A percentile compares a stretch with the other conserved stretches of the same genome.
Evolutionary conservation across 2,329 filamentous ascomycete species (phyloP).

Genomic region (Colletotrichum sp.): DNA sequence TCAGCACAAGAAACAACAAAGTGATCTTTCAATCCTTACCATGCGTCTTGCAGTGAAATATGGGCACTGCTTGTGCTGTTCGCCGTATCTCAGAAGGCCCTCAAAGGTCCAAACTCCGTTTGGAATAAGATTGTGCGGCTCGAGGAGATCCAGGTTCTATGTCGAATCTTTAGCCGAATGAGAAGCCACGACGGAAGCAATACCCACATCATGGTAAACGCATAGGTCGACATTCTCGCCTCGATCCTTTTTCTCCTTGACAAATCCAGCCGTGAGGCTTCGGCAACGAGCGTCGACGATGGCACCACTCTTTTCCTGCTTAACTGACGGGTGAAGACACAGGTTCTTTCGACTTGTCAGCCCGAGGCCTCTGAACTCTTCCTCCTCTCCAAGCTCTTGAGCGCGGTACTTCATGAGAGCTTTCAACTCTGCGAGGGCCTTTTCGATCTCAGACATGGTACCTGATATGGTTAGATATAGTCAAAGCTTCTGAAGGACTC

Average conservation of each 20-base stretch:
- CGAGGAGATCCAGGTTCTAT: slow-evolving; percentile 89
- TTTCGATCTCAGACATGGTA: slow-evolving; percentile 99
- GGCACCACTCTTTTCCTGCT: slow-evolving; percentile 91
- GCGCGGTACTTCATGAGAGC: slow-evolving; percentile 93
- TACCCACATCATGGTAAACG: slow-evolving; percentile 85
- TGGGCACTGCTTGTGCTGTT: slow-evolving; percentile 95
- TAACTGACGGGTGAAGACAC: slow-evolving; percentile 94
- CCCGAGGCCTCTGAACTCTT: slow-evolving; percentile 92
- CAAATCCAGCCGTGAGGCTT: slow-evolving; percentile 93
- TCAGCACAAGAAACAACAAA: neutral
- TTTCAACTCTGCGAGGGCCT: slow-evolving; percentile 90
- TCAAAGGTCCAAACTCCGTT: slow-evolving; percentile 97
- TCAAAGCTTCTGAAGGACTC: neutral
- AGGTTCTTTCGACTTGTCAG: slow-evolving; percentile 97
- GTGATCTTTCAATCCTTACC: slow-evolving; percentile 53
- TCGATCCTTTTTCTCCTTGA: slow-evolving; percentile 95
- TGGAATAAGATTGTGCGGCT: slow-evolving; percentile 92
- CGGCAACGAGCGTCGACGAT: slow-evolving; percentile 96
- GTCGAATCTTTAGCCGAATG: neutral
- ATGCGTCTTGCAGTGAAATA: slow-evolving; percentile 96
- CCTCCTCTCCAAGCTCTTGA: slow-evolving; percentile 85
- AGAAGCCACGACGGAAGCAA: neutral
- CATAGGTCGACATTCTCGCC: slow-evolving; percentile 95
- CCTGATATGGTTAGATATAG: slow-evolving; percentile 41
- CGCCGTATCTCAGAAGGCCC: slow-evolving; percentile 85